A percentile compares a stretch with the other conserved stretches of the same genome.
Evolutionary conservation across 108 stramenopile genomes (phyloP).

Genomic region (Cyclostephanos tholiformis): DNA sequence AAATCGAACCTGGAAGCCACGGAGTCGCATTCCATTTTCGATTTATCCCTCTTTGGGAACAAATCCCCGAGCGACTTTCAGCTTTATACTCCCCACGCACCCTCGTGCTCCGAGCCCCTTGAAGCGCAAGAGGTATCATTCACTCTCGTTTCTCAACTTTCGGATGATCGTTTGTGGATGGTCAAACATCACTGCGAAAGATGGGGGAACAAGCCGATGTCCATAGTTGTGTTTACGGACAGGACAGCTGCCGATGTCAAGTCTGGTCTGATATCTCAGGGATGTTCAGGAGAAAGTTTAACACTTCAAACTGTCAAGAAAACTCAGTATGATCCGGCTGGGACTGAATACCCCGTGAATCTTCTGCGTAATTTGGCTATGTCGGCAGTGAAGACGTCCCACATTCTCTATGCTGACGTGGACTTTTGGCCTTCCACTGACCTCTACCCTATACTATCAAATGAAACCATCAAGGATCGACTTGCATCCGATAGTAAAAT

Average conservation of each 20-base stretch:
- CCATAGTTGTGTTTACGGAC: constrained; percentile 71
- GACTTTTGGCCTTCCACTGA: constrained; percentile 85
- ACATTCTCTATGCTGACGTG: constrained; percentile 86
- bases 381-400: constrained; percentile 59
- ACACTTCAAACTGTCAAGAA: constrained; percentile 50
- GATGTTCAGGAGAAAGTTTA: constrained; percentile 41
- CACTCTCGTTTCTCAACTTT: constrained; percentile 78
- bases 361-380: constrained; percentile 84
- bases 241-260: constrained; percentile 32
- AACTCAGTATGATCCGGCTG: constrained; percentile 38
- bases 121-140: constrained; percentile 24
- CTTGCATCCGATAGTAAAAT: constrained; percentile 53
- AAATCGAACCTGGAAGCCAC: too few relatives aligned
- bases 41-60: constrained; percentile 10
- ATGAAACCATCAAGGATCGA: constrained; percentile 32
- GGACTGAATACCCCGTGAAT: constrained; percentile 90
- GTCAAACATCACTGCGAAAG: constrained; percentile 76
- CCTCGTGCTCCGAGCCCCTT: constrained; percentile 37
- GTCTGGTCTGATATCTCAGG: constrained; percentile 26
- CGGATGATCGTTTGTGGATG: constrained; percentile 83
- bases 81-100: constrained; percentile 40
- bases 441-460: constrained; percentile 56
- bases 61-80: constrained; percentile 36
- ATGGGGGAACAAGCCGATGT: constrained; percentile 69
- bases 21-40: not conserved